These are phyloP conservation scores for Cyberlindnera amylophila DNA, from an alignment of 805 yeast genomes.

Conservation along the genomic window DNA sequence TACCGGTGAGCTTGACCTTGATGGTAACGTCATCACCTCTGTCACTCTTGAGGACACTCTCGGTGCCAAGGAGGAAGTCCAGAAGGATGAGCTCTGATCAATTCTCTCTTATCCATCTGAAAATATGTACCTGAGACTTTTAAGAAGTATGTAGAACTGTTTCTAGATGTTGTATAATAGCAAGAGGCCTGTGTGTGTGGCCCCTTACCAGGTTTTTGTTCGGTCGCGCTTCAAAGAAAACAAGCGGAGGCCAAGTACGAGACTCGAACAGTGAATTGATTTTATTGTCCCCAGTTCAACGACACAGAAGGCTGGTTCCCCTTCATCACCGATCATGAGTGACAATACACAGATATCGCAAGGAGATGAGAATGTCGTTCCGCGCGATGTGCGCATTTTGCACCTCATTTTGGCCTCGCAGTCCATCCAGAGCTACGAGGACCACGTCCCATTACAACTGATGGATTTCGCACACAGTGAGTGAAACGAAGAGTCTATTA, in stretches of 20 bases:
- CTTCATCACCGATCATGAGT: conserved; percentile 1
- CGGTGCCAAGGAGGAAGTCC: conserved; percentile 18
- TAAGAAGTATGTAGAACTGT: too few relatives aligned
- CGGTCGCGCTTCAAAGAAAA: not conserved
- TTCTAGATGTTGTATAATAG: too few relatives aligned
- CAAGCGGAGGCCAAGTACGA: not conserved
- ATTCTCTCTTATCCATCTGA: too few relatives aligned
- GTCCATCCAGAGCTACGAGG: conserved; percentile 88
- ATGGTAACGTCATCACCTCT: conserved; percentile 24
- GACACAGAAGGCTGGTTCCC: conserved; percentile 1
- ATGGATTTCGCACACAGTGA: conserved; percentile 91
- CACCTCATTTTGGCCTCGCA: conserved; percentile 92
- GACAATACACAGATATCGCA: conserved; percentile 1
- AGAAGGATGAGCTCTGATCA: conserved; percentile 35
- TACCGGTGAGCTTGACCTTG: conserved; percentile 61
- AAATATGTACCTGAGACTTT: too few relatives aligned
- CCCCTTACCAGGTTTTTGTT: too few relatives aligned
- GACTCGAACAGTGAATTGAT: not conserved
- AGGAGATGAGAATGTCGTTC: conserved; percentile 38
- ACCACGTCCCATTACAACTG: conserved; percentile 90
- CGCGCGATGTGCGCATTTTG: conserved; percentile 86
- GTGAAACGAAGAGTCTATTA: conserved; percentile 15
- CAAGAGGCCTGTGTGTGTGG: too few relatives aligned
- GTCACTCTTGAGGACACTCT: conserved; percentile 19
- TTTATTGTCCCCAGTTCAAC: not conserved